Conservation (phyloP, 208 protist genomes). For the Leishmania martiniquensis region DNA sequence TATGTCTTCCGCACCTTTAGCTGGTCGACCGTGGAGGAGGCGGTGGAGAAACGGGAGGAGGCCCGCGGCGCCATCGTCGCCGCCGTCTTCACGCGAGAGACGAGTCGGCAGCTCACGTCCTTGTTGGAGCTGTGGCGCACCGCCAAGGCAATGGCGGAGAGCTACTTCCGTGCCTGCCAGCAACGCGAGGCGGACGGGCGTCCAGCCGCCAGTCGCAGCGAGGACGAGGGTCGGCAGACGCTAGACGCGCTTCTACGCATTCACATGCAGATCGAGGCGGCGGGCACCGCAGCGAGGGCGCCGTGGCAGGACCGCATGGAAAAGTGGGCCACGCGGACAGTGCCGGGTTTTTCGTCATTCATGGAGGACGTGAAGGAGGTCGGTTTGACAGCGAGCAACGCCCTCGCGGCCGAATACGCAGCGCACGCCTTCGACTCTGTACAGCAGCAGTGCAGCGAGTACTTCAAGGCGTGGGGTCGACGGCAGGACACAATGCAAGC, state of each 20-base stretch:
- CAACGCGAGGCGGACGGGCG: constrained; percentile 22
- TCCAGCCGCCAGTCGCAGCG: constrained; percentile 9
- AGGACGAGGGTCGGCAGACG: constrained; percentile 34
- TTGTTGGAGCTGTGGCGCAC: constrained; percentile 63
- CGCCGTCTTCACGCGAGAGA: constrained; percentile 53
- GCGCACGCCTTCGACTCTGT: constrained; percentile 30
- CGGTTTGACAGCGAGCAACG: constrained; percentile 63
- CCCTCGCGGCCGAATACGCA: constrained; percentile 65
- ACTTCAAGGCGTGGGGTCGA: constrained; percentile 45
- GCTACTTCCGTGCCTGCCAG: constrained; percentile 54
- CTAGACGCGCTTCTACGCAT: constrained; percentile 66
- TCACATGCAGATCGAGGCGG: constrained; percentile 47
- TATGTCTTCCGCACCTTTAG: constrained; percentile 38
- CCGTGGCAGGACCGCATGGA: constrained; percentile 42
- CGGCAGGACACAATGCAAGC: constrained; percentile 49
- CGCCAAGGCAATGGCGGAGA: constrained; percentile 57
- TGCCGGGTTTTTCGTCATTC: constrained; percentile 28
- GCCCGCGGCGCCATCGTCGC: constrained; percentile 41
- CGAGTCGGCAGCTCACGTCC: constrained; percentile 40
- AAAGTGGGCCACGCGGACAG: constrained; percentile 32
- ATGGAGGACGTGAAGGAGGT: constrained; percentile 60
- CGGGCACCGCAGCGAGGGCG: constrained; percentile 29
- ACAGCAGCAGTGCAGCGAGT: constrained; percentile 52
- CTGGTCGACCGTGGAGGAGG: constrained; percentile 51
- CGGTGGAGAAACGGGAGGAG: constrained; percentile 50